Evolutionary conservation across 2,329 filamentous ascomycete genomes (phyloP).

Genomic region (Lomentospora prolificans): DNA sequence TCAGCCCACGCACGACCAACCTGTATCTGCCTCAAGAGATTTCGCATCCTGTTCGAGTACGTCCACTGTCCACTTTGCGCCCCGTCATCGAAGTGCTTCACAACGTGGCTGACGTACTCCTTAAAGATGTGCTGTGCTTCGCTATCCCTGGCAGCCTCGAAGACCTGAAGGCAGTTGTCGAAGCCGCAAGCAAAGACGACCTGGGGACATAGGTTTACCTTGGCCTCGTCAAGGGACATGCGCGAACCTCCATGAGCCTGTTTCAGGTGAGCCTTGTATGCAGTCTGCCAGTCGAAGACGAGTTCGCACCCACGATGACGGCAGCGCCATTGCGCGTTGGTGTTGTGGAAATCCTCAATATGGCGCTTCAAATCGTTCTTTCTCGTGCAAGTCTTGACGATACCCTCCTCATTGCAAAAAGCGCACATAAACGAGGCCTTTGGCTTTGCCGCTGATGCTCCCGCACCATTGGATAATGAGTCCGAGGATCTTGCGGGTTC

Average conservation of each 20-base stretch:
- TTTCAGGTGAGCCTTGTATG: slow-evolving; percentile 37
- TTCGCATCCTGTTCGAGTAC: slow-evolving; percentile 33
- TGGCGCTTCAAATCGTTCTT: slow-evolving; percentile 40
- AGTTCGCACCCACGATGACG: slow-evolving; percentile 31
- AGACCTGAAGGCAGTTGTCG: slow-evolving; percentile 31
- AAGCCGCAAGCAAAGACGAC: slow-evolving; percentile 40
- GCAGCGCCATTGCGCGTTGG: slow-evolving; percentile 36
- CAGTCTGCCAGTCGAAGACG: slow-evolving; percentile 38
- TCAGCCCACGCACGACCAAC: slow-evolving; percentile 27
- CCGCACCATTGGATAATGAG: background rate
- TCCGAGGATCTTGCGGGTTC: background rate
- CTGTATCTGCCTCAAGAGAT: slow-evolving; percentile 30
- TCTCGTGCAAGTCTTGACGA: slow-evolving; percentile 32
- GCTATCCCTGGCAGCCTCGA: slow-evolving; percentile 29
- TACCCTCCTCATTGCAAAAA: slow-evolving; percentile 32
- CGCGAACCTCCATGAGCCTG: slow-evolving; percentile 31
- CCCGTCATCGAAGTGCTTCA: slow-evolving; percentile 36
- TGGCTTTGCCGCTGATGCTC: slow-evolving; percentile 19
- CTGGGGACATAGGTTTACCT: slow-evolving; percentile 33
- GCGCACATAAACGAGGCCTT: slow-evolving; percentile 28
- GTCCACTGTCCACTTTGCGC: slow-evolving; percentile 30
- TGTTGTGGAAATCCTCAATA: slow-evolving; percentile 37
- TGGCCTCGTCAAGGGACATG: slow-evolving; percentile 31
- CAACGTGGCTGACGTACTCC: slow-evolving; percentile 35
- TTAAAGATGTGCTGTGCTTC: slow-evolving; percentile 29